A percentile compares a stretch with the other conserved stretches of the same genome.
phyloP scores from a whole-genome alignment of 345 rosid genomes.

The Syzygium oleosum region DNA sequence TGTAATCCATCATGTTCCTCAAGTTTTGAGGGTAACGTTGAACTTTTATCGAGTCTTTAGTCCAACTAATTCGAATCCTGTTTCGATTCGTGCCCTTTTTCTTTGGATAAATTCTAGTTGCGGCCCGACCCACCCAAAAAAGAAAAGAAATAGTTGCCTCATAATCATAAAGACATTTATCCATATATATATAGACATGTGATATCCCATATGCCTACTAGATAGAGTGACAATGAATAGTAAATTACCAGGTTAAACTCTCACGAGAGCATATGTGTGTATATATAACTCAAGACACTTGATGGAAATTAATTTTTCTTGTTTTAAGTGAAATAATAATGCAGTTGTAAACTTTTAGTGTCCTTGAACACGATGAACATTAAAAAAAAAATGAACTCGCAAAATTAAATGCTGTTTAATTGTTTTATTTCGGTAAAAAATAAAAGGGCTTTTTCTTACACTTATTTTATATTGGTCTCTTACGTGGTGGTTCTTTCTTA shows the following conservation, averaged over 20 bases:
- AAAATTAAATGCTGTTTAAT: neutral
- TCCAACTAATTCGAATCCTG: neutral
- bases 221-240: neutral
- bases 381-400: neutral
- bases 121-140: no score
- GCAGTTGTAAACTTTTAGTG: neutral
- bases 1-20: rapidly evolving
- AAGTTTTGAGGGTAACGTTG: neutral
- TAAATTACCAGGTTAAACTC: neutral
- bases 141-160: no score
- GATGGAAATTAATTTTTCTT: no score
- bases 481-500: no score
- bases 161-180: neutral
- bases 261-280: no score
- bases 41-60: neutral
- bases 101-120: neutral
- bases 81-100: neutral
- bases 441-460: neutral
- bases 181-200: neutral
- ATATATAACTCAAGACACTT: no score
- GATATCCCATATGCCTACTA: neutral
- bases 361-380: neutral
- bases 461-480: neutral
- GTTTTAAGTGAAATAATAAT: no score
- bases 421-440: neutral